Evolutionary conservation across 495 filamentous ascomycete genomes (phyloP), one percentile per base, ranked within the genome.

Genomic region (Daldinia loculata): DNA sequence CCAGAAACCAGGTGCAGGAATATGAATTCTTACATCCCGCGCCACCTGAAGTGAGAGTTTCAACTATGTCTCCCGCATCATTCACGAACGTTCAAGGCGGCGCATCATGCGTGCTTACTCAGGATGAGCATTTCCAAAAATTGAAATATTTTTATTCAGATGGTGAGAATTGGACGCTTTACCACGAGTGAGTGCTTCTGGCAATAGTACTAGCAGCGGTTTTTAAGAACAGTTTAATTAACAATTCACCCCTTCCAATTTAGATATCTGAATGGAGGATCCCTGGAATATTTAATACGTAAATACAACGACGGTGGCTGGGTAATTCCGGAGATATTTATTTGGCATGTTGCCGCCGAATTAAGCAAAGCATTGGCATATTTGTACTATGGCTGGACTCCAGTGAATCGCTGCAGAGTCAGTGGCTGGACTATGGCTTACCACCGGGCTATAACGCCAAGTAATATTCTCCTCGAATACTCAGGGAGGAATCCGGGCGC

Each of bases 241-340:
- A 38, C 45, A 29, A 36, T 41, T 26, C 0, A n/a, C 17, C 12
- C 19, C n/a, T 34, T 34, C 27, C 2, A 8, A 27, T 51, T 19
- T 56, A 67, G 64, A 24, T 67, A 61, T 38, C 0, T 29, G 6
- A 61, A 67, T 26, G 64, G 64, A 22, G 64, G 64, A 7, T 19
- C 32, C 15, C 38, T 67, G 5, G 48, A 43, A 36, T 3, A 26
- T 15, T 26, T 67, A 26, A 60, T 43, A 34, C 9, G 24, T 0
- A n/a, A 26, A 26, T 34, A 61, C 12, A 38, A 53, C 4, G 5
- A 6, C 32, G 0, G 0, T 3, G 9, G 9, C 9, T 1, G 32
- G 32, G 1, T 24, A 30, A 45, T 67, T 12, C 64, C 56, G 3
- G 64, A 61, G 26, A 11, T 22, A 15, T 67, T 67, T 22, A 61